Conservation (phyloP, 169 alveolate genomes). For the Cyclospora cayetanensis region DNA sequence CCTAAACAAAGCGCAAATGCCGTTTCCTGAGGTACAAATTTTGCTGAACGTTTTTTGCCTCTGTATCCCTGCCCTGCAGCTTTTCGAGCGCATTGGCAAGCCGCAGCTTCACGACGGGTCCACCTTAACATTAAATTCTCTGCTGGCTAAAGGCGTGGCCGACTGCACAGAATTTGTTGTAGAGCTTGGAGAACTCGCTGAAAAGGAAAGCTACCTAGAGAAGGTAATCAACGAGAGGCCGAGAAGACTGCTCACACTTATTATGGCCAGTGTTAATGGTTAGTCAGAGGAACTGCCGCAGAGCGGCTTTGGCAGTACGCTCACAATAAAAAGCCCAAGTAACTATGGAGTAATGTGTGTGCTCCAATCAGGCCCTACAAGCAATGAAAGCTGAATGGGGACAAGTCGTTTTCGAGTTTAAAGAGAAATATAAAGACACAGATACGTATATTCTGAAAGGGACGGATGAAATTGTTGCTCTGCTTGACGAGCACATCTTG, state of each 20-base stretch:
- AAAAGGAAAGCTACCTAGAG: conserved; percentile 55
- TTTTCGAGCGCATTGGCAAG: conserved; percentile 58
- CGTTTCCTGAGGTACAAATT: too few species aligned
- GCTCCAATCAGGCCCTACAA: conserved; percentile 72
- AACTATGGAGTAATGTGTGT: not conserved
- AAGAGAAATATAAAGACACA: conserved; percentile 83
- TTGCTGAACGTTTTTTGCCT: not conserved
- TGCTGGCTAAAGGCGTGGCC: conserved; percentile 43
- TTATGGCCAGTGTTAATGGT: too few species aligned
- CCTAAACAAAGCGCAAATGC: not conserved
- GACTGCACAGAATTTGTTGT: conserved; percentile 62
- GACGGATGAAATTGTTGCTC: conserved; percentile 87
- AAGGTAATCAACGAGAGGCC: too few species aligned
- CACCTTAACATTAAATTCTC: conserved; percentile 10
- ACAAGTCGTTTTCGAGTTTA: conserved; percentile 82
- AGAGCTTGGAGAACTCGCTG: conserved; percentile 67
- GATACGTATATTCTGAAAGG: conserved; percentile 90
- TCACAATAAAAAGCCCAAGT: not conserved
- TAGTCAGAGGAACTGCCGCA: too few species aligned
- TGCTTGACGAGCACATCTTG: conserved; percentile 94
- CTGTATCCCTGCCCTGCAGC: not conserved
- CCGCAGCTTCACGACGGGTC: conserved; percentile 36
- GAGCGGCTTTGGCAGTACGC: not conserved
- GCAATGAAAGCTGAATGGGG: conserved; percentile 93
- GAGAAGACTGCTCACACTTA: too few species aligned